Base-by-base conservation (phyloP, 139 green algal genomes). In the Chlorella sorokiniana region DNA sequence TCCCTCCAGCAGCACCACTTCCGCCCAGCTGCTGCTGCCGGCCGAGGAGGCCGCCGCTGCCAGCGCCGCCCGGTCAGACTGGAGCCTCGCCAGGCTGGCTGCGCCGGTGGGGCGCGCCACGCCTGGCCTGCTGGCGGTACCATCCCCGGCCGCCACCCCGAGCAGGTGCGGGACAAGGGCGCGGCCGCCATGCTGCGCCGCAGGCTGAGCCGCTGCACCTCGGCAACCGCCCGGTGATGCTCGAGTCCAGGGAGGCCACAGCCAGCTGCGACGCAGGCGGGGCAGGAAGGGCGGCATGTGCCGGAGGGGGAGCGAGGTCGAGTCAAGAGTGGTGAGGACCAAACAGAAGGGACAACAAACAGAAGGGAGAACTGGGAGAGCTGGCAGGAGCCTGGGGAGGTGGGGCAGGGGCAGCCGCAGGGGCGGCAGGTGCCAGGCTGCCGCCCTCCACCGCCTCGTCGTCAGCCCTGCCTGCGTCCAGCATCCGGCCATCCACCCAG, bases 21-120 rank as follows among this genome's bases (percentile, higher is more conserved):
- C 73, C 4, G 54, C 73, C 73, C 73, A 79, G 51, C 37, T 51
- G 38, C 73, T 68, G 73, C 73, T 79, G 73, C 73, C 73, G 37
- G 73, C 73, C 20, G 73, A 52, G 5, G 73, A 37, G 2, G 54
- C 54, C 0, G 73, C 73, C 7, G 73, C 73, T 4, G 73, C 42
- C 54, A 79, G 52, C 37, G 73, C 73, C 4, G 9, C 37, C 7
- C 7, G 33, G 7, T 42, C 73, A 14, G 33, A 33, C 31, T 48
- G 27, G 10, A n/a, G 6, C 18, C 56, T 16, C 56, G 6, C 18
- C 56, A 29, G 56, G 56, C 23, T n/a, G 16, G 56, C 56, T 65
- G 56, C 22, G 16, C 18, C 23, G 18, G 6, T 65, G 56, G 29
- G 6, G 18, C 69, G 27, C 41, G 29, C 42, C 41, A 48, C 35